These are phyloP conservation scores for Cucumis sativus DNA, from an alignment of 306 rosid genomes.

Conservation along the genomic window Cucumber_9930_V3 NC_026655.2:28178501-28179000, in stretches of 20 bases:
- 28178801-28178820: not conserved
- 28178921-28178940: too few relatives aligned
- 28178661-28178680: too few relatives aligned
- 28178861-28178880: not conserved
- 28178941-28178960: too few relatives aligned
- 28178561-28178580: constrained; percentile 78
- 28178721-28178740: not conserved
- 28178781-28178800: not conserved
- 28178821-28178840: not conserved
- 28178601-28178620: constrained; percentile 70
- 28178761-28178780: not conserved
- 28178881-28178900: not conserved
- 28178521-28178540: not conserved
- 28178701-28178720: not conserved
- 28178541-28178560: constrained; percentile 80
- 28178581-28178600: constrained; percentile 85
- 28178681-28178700: too few relatives aligned
- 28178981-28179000: too few relatives aligned
- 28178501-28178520: not conserved
- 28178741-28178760: not conserved
- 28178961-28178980: too few relatives aligned
- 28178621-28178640: constrained; percentile 83
- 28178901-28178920: not conserved
- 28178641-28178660: constrained; percentile 30
- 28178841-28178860: not conserved